Evolutionary conservation across 2,329 filamentous ascomycete genomes (phyloP).

Genomic region (Penicillium sp.): DNA sequence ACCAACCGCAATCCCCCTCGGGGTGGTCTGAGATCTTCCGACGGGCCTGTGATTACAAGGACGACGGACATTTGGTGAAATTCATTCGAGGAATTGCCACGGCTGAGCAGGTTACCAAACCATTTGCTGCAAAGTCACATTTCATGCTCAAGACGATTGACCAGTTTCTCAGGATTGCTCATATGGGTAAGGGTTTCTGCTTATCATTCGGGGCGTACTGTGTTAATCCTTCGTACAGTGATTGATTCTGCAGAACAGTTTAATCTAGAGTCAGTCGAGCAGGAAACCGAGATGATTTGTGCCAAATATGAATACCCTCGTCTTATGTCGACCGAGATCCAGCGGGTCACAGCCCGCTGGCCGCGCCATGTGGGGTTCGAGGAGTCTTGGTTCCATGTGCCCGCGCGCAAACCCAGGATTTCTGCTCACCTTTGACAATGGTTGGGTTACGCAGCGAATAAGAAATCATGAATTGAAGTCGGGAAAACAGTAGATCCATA

Average conservation of each 20-base stretch:
- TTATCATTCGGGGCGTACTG: not conserved
- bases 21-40: slow-evolving; percentile 11
- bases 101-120: slow-evolving; percentile 1
- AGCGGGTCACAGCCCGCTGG: slow-evolving; percentile 16
- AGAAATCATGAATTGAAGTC: too few relatives aligned
- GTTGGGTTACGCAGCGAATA: too few relatives aligned
- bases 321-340: slow-evolving; percentile 13
- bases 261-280: slow-evolving; percentile 5
- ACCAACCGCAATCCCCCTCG: slow-evolving; percentile 6
- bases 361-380: slow-evolving; percentile 17
- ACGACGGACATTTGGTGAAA: slow-evolving; percentile 17
- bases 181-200: slow-evolving; percentile 14
- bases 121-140: not conserved
- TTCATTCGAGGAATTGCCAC: slow-evolving; percentile 15
- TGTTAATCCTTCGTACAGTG: not conserved
- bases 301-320: slow-evolving; percentile 8
- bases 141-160: slow-evolving; percentile 5
- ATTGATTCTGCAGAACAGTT: slow-evolving; percentile 17
- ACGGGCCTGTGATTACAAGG: slow-evolving; percentile 15
- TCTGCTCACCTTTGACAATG: not conserved
- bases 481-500: too few relatives aligned
- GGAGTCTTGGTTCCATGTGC: slow-evolving; percentile 18
- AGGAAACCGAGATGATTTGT: slow-evolving; percentile 14
- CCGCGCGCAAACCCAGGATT: slow-evolving; percentile 3
- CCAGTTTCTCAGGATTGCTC: slow-evolving; percentile 13